A percentile compares a stretch with the other conserved stretches of the same genome.
Evolutionary conservation across 192 early-diverging fungal genomes (phyloP).

Genomic region (Umbelopsis vinacea): DNA sequence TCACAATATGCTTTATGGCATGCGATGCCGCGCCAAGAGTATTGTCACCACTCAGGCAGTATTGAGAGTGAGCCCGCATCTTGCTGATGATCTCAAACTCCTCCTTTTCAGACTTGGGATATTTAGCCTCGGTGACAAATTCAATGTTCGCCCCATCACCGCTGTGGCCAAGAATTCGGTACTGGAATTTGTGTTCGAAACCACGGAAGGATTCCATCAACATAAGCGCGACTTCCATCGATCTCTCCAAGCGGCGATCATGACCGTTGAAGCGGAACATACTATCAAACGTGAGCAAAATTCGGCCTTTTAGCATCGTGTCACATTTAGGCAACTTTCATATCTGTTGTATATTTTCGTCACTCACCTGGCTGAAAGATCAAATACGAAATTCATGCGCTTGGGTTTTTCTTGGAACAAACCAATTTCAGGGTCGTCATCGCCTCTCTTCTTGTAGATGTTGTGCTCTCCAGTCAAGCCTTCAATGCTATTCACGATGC

Average conservation of each 20-base stretch:
- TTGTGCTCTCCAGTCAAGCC: constrained; percentile 76
- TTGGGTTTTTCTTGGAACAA: constrained; percentile 77
- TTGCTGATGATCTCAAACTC: constrained; percentile 67
- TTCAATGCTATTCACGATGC: constrained; percentile 47
- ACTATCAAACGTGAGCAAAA: constrained; percentile 23
- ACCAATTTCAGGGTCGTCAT: constrained; percentile 71
- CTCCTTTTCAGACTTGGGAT: constrained; percentile 82
- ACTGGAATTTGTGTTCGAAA: constrained; percentile 81
- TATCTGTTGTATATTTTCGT: background rate
- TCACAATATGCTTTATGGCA: constrained; percentile 69
- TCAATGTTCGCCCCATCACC: constrained; percentile 76
- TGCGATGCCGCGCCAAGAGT: constrained; percentile 68
- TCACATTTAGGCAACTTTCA: too few species aligned
- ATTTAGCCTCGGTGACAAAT: constrained; percentile 71
- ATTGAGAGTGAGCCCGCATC: constrained; percentile 81
- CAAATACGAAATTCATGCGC: constrained; percentile 78
- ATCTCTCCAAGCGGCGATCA: constrained; percentile 63
- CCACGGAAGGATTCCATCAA: constrained; percentile 76
- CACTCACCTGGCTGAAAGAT: constrained; percentile 67
- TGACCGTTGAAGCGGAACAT: constrained; percentile 71
- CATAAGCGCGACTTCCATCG: constrained; percentile 67
- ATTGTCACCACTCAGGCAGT: constrained; percentile 81
- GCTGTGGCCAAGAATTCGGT: constrained; percentile 78
- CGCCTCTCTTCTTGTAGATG: constrained; percentile 84
- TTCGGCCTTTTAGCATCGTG: background rate